Evolutionary conservation across 169 alveolate species (phyloP), one percentile per base, ranked within the genome.

Genomic region (Plasmodium berghei): DNA sequence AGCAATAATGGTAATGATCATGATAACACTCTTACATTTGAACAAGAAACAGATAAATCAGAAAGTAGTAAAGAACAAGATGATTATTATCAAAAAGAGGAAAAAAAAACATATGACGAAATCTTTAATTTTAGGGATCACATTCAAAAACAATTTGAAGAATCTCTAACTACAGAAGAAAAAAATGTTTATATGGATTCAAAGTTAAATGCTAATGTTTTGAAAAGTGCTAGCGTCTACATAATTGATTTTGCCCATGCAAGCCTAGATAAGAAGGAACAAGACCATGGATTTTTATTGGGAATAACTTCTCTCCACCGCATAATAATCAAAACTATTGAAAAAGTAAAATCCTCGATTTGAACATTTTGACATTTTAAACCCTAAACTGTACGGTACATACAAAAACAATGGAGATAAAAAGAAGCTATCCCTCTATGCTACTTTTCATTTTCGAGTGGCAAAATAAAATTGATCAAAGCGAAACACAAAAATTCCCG

Each of bases 241-340:
- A 87, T 93, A 87, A 93, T 93, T 55, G 96, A 91, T 72, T 88
- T 93, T 58, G 91, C 96, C 4, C 96, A 93, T 63, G 96, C 92
- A 48, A 73, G 94, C 24, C 69, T 87, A 59, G 73, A 88, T 72
- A 90, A 71, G 34, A 86, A 73, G 5, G 61, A 83, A 40, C 67
- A 70, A 12, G 96, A 93, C 45, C 80, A 56, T 14, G 96, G 95
- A 22, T 93, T 88, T 72, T 75, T 93, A 9, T 54, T 91, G 8
- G 96, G 96, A 2, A 83, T 83, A 26, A 83, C 72, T 52, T 83
- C 90, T 9, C 73, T 83, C 10, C 63, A 55, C 26, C 90, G 90
- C 45, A 20, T 83, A 16, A 52, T 83, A 72, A 69, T 26, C 34
- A 83, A 83, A 67, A 83, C 90, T 16, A 83, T 83, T 9, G 58